Conservation (phyloP, 2,329 filamentous ascomycete species). For the Penicillium capsulatum region DNA sequence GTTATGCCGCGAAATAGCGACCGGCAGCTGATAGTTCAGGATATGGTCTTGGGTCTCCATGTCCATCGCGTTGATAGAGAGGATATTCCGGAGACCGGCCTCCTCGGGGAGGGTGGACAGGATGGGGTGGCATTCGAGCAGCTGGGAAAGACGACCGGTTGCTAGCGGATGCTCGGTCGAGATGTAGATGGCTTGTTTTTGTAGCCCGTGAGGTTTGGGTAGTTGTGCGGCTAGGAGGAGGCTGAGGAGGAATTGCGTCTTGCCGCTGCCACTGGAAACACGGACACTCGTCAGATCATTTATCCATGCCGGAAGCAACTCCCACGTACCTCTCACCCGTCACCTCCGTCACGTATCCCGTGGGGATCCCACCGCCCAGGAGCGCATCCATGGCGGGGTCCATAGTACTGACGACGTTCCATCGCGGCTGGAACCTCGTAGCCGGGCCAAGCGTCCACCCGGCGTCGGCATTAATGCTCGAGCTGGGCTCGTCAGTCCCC, state of each 20-base stretch:
- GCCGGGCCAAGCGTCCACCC: constrained; percentile 17
- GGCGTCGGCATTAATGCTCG: constrained; percentile 21
- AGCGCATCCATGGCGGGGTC: constrained; percentile 66
- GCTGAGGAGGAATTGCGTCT: constrained; percentile 87
- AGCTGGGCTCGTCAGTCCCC: constrained; percentile 16
- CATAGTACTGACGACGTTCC: constrained; percentile 71
- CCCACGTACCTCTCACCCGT: constrained; percentile 72
- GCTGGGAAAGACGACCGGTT: constrained; percentile 74
- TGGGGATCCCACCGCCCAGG: constrained; percentile 74
- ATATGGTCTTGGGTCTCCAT: constrained; percentile 96
- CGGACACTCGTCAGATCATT: constrained; percentile 7
- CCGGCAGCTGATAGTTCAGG: constrained; percentile 83
- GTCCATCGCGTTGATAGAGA: constrained; percentile 79
- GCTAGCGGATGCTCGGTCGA: constrained; percentile 85
- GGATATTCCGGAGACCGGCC: constrained; percentile 70
- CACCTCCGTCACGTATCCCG: constrained; percentile 80
- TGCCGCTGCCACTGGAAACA: constrained; percentile 69
- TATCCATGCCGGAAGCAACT: constrained; percentile 9
- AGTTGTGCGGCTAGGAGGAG: constrained; percentile 83
- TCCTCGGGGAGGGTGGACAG: constrained; percentile 47
- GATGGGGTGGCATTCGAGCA: constrained; percentile 64
- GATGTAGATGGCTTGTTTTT: constrained; percentile 79
- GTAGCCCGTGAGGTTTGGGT: constrained; percentile 65
- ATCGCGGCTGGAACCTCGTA: constrained; percentile 38
- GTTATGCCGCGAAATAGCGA: constrained; percentile 69